Percentiles rank a stretch among this genome's conserved stretches.
phyloP scores from a whole-genome alignment of 164 flowering plant species.

The Kalanchoe fedtschenkoi region DNA sequence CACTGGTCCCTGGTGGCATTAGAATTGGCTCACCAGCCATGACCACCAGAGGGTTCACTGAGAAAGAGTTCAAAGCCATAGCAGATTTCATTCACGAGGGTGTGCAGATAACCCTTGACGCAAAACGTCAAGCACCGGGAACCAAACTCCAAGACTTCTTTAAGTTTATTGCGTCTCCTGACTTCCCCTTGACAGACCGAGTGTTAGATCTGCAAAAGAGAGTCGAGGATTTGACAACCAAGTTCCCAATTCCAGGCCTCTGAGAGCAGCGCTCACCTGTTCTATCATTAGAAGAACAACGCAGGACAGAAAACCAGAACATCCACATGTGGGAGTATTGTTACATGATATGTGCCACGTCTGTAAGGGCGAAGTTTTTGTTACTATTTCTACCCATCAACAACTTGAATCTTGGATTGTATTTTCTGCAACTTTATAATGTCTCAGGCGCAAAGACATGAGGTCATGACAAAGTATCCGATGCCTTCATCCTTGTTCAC shows the following conservation, averaged over 20 bases:
- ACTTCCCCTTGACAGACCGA: conserved; percentile 42
- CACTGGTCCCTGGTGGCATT: conserved; percentile 82
- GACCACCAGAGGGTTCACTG: conserved; percentile 80
- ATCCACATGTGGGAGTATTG: too few species aligned
- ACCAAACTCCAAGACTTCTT: conserved; percentile 81
- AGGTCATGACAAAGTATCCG: too few species aligned
- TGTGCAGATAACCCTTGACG: conserved; percentile 57
- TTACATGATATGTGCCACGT: too few species aligned
- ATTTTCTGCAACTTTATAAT: too few species aligned
- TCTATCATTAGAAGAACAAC: too few species aligned
- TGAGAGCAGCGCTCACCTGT: too few species aligned
- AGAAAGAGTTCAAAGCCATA: conserved; percentile 50
- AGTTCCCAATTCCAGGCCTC: conserved; percentile 78
- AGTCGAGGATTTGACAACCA: conserved; percentile 71
- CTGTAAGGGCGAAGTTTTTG: too few species aligned
- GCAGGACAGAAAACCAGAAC: too few species aligned
- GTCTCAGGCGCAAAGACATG: too few species aligned
- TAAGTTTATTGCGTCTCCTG: conserved; percentile 46
- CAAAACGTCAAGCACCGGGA: conserved; percentile 40
- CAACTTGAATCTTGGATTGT: too few species aligned
- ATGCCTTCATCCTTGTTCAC: too few species aligned
- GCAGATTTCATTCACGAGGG: conserved; percentile 89
- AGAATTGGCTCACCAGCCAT: conserved; percentile 93
- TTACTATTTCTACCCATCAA: too few species aligned
- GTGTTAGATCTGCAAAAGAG: conserved; percentile 41